Evolutionary conservation across 2,329 filamentous ascomycete genomes (phyloP), one percentile per base, ranked within the genome.

Genomic region (Monosporascus sp.): DNA sequence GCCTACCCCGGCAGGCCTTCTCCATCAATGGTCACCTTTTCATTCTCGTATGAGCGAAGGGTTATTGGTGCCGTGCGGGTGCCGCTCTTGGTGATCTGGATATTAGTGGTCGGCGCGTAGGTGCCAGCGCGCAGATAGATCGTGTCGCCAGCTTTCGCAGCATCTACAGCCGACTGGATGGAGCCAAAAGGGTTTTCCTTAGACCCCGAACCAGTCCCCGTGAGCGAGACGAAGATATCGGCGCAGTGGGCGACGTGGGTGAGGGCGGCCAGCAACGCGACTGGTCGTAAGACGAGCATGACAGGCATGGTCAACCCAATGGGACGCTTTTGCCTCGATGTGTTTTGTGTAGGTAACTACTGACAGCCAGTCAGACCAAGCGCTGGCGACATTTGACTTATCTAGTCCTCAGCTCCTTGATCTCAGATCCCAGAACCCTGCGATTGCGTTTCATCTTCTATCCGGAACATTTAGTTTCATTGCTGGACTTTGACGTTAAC

Each of bases 21-120:
- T 37, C 76, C 76, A 58, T 79, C 73, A 17, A 79, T 68, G 51
- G 76, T 68, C 2, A 77, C 75, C 43, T 70, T 70, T 56, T 79
- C 76, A 6, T 60, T 62, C 11, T 67, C 62, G 53, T 77, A 79
- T 0, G 75, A 66, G 16, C 67, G 65, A 31, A 79, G 60, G 0
- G 73, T 75, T 48, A 73, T 74, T 1, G 73, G 75, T 2, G 68
- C 63, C 0, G 68, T 65, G 16, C 65, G 57, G 1, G 70, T 75
- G 26, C 76, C 76, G 36, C 69, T 72, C 52, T 73, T 73, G 44
- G 65, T 73, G 61, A 79, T 69, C 58, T 78, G 74, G 46, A 79
- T 76, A 61, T 79, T 79, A 37, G 69, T 71, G 0, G 72, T 73
- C 0, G 71, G 73, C 41, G 68, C 64, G 64, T 79, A 79, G 3